A percentile compares a stretch with the other conserved stretches of the same genome.
These are phyloP conservation scores for Noccaea caerulescens DNA, from an alignment of 345 rosid species.

Conservation along the genomic window DNA sequence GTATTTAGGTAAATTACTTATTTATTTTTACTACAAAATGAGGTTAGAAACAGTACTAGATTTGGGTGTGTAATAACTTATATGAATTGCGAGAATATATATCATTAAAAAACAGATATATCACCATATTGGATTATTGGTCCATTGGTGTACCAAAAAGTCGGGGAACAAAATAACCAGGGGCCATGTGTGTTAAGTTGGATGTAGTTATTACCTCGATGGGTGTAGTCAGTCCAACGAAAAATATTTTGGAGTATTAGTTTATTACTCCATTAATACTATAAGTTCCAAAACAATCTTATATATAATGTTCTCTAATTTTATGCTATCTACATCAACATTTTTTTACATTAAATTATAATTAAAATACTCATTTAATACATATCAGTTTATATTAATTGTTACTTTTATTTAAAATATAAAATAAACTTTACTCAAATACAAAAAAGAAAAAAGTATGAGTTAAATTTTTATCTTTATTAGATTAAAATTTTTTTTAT, in stretches of 20 bases:
- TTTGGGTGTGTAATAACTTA: neutral
- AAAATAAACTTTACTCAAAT: no score
- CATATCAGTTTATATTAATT: no score
- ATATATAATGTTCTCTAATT: no score
- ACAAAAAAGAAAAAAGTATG: no score
- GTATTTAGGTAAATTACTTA: neutral
- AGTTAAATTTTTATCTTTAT: no score
- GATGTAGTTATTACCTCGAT: slow-evolving; percentile 30
- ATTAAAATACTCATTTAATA: no score
- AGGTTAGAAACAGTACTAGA: neutral
- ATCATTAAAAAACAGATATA: neutral
- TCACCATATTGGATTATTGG: slow-evolving; percentile 13
- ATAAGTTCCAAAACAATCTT: neutral
- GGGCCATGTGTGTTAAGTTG: slow-evolving; percentile 34
- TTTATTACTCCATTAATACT: neutral
- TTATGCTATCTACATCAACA: no score
- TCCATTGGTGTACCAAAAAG: slow-evolving; percentile 15
- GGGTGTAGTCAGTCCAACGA: slow-evolving; percentile 33
- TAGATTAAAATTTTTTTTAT: no score
- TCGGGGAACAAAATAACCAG: slow-evolving; percentile 22
- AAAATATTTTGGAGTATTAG: neutral
- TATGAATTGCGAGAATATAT: neutral
- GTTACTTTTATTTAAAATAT: no score
- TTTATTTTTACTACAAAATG: neutral
- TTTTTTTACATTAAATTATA: no score